Conservation (phyloP, 2,329 filamentous ascomycete genomes). For the Amesomyces nigricolor region DNA sequence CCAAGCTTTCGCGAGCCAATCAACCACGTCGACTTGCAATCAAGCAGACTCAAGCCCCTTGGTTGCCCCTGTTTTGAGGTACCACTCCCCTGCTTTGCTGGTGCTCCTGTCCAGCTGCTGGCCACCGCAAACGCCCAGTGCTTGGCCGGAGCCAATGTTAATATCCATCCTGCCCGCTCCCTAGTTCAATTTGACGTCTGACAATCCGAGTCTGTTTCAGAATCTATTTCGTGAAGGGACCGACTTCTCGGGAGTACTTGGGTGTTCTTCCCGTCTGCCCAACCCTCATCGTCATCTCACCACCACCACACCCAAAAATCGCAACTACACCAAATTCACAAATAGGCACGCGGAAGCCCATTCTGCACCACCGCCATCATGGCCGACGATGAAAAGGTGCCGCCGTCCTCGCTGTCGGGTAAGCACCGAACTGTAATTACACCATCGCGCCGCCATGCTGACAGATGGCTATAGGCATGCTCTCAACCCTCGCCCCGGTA, state of each 20-base stretch:
- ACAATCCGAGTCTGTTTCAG: conserved; percentile 10
- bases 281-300: not conserved
- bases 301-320: not conserved
- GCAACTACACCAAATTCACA: not conserved
- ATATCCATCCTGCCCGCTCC: conserved; percentile 1
- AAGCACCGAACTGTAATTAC: not conserved
- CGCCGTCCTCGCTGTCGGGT: conserved; percentile 23
- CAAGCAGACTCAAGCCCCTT: not conserved
- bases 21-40: not conserved
- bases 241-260: not conserved
- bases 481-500: conserved; percentile 40
- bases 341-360: conserved; percentile 4
- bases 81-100: not conserved
- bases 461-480: conserved; percentile 31
- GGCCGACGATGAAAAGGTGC: not conserved
- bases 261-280: no score
- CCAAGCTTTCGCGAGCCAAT: conserved; percentile 4
- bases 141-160: not conserved
- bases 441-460: not conserved
- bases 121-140: conserved; percentile 1
- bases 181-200: conserved; percentile 1
- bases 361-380: conserved; percentile 20
- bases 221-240: not conserved
- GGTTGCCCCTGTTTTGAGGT: conserved; percentile 1
- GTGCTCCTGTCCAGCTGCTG: not conserved